Evolutionary conservation across 108 stramenopile species (phyloP).

Genomic region (Stephanodiscus minutulus): DNA sequence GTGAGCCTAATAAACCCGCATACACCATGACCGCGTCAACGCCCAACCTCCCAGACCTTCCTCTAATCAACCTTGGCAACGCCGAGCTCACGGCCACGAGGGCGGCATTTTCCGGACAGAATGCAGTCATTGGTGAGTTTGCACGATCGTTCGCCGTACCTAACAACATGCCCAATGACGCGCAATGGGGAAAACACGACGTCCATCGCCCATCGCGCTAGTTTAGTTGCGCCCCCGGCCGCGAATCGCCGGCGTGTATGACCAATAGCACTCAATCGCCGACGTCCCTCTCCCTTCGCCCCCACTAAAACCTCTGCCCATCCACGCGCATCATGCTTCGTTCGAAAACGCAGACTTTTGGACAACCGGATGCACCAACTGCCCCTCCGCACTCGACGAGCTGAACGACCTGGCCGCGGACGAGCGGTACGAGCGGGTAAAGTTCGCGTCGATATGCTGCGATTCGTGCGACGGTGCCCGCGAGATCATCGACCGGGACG

Average conservation of each 20-base stretch:
- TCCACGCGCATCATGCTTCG: no score
- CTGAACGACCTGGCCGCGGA: constrained; percentile 59
- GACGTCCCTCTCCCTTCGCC: no score
- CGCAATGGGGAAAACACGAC: no score
- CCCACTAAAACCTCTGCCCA: no score
- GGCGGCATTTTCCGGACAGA: constrained; percentile 60
- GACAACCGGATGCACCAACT: constrained; percentile 86
- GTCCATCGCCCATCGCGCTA: no score
- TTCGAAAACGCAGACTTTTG: constrained; percentile 83
- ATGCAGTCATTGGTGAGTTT: constrained; percentile 78
- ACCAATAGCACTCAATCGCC: no score
- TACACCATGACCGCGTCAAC: constrained; percentile 6
- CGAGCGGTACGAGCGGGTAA: constrained; percentile 64
- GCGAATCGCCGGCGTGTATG: no score
- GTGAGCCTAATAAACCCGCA: background rate
- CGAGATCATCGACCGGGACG: constrained; percentile 77
- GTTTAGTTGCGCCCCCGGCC: no score
- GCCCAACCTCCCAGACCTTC: constrained; percentile 45
- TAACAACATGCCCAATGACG: no score
- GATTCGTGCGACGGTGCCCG: constrained; percentile 85
- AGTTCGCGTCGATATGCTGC: constrained; percentile 83
- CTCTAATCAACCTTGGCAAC: constrained; percentile 69
- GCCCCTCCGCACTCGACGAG: constrained; percentile 83
- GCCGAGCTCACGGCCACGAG: constrained; percentile 65
- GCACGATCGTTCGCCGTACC: background rate